phyloP scores from a whole-genome alignment of 345 rosid species.

The Isatis tinctoria region DNA sequence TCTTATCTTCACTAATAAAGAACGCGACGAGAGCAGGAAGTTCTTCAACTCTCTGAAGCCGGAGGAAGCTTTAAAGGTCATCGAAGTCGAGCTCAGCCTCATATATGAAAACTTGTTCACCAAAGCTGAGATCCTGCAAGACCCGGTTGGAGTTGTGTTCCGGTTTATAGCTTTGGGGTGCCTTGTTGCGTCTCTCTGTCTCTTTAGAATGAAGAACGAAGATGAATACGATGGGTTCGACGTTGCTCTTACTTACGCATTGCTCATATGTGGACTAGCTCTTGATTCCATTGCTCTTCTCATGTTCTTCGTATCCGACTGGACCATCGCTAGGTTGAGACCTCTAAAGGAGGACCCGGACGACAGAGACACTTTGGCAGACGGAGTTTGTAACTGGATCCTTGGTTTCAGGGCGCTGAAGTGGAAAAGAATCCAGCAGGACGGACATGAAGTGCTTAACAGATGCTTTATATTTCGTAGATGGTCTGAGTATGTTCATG shows the following conservation, averaged over 20 bases:
- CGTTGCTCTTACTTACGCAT: conserved; percentile 46
- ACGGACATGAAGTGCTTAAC: conserved; percentile 20
- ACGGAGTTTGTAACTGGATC: conserved; percentile 7
- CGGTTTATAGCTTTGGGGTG: conserved; percentile 32
- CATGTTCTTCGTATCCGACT: conserved; percentile 55
- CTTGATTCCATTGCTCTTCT: conserved; percentile 45
- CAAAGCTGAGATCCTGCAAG: conserved; percentile 33
- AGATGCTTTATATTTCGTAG: conserved; percentile 39
- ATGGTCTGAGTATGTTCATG: conserved; percentile 50
- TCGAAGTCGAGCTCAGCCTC: conserved; percentile 42
- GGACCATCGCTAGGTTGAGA: conserved; percentile 39
- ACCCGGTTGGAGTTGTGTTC: conserved; percentile 12
- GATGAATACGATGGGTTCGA: conserved; percentile 33
- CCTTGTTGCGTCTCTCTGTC: conserved; percentile 39
- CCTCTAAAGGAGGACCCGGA: conserved; percentile 6
- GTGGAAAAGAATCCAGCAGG: conserved; percentile 7
- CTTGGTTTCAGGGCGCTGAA: conserved; percentile 23
- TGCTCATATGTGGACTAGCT: conserved; percentile 52
- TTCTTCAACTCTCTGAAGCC: background rate
- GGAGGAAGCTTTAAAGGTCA: conserved; percentile 30
- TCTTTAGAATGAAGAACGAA: conserved; percentile 25
- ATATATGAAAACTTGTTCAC: conserved; percentile 46
- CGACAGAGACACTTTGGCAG: background rate
- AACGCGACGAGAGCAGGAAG: conserved; percentile 11
- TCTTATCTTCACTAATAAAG: conserved; percentile 27